Evolutionary conservation across 306 rosid species (phyloP), one percentile per base, ranked within the genome.

Genomic region (Cicer judaicum): DNA sequence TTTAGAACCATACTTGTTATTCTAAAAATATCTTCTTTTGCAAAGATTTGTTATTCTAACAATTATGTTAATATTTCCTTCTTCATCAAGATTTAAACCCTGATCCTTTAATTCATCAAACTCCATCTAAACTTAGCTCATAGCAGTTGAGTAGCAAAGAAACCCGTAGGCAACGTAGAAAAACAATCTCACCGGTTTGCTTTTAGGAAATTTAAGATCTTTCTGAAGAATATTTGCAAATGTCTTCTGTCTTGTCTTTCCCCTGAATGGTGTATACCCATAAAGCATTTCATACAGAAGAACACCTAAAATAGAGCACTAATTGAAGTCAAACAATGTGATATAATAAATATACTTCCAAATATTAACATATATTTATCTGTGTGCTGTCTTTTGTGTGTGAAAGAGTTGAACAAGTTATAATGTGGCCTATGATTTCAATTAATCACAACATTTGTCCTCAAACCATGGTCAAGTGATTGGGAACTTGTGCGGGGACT

Each of bases 261-360:
- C 99, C 54, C 99, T 80, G 80, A 94, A 94, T 64, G 99, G 97
- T 8, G 99, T 94, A 75, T 86, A 89, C 49, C 97, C 99, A 56
- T 88, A 92, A 41, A 94, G 79, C 99, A 94, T 94, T 82, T 92
- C 99, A 75, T 91, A 94, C 41, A 90, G 72, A 78, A 92, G 97
- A 79, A 92, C 76, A 39, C 99, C 99, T 94, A 13, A 72, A 69
- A 43, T 40, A 56, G 13, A 21, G 3, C 18, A 54, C 8, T 7
- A 34, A 60, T 54, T 62, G 68, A 5, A 70, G 39, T 73, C 47
- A 70, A 70, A 21, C 44, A 65, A 24, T 52, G 65, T 54, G 49
- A 56, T 41, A 40, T 46, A 55, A 8, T 44, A 38, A 16, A 14
- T 7, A 8, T 54, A 41, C 16, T 55, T 50, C 41, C 52, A 29